Base-by-base conservation (phyloP, 345 rosid species). In the Brassica rapa region DNA sequence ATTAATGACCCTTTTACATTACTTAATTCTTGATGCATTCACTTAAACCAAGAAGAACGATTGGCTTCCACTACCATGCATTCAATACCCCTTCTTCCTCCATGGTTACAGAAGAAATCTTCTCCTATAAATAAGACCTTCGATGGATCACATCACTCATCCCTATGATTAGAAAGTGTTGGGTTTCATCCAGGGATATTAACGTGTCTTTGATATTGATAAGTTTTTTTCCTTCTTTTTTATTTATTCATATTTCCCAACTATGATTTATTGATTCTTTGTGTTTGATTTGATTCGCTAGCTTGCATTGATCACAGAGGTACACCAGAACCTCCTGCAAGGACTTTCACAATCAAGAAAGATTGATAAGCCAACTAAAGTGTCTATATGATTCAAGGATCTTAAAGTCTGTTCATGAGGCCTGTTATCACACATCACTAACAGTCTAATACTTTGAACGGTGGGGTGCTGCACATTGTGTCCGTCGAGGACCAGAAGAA, bases 281-380 rank as follows among this genome's bases (percentile, higher is more conserved):
- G 25, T 24, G 25, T 24, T 24, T 24, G 25, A 24, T 24, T 24
- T 24, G 2, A 24, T 39, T 49, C 77, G 4, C 14, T 87, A 95
- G 97, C 98, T 56, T 94, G 97, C 88, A 92, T 90, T 86, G 98
- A 91, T 82, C 98, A 92, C 79, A 89, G 97, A 83, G 97, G 98
- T 61, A 92, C 97, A 68, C 96, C 93, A 23, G 89, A 91, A 68
- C 84, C 84, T 66, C 98, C 98, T 66, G 98, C 99, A 75, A 88
- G 98, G 81, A 94, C 89, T 32, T 32, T 32, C 33, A 91, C 99
- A 1, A 82, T 93, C 72, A 94, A 92, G 83, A 70, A 80, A 66
- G 72, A 56, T 74, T 91, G 88, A 83, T 97, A 75, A 32, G 82
- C 88, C 27, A 73, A 91, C 23, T n/a, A 0, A 63, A 15, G 4